These are phyloP conservation scores for Lonicera japonica DNA, from an alignment of 129 eudicot species.

Conservation along the genomic window DNA sequence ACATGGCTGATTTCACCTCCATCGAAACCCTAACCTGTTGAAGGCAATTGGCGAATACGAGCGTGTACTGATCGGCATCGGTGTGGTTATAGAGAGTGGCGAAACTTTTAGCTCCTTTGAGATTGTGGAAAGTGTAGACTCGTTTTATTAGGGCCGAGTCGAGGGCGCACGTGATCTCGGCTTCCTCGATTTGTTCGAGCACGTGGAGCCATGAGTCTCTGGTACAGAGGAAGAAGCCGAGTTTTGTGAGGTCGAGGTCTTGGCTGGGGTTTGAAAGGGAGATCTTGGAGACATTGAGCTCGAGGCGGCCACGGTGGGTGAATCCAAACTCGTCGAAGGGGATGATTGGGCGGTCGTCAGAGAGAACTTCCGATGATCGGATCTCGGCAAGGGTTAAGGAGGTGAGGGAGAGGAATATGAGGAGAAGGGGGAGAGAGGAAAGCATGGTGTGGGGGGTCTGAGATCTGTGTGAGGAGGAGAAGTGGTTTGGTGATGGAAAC, in stretches of 20 bases:
- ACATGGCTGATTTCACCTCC: slow-evolving; percentile 68
- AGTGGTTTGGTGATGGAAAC: background rate
- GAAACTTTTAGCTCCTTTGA: background rate
- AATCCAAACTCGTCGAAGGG: slow-evolving; percentile 81
- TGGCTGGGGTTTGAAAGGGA: slow-evolving; percentile 25
- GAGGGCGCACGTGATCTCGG: slow-evolving; percentile 49
- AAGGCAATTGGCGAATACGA: slow-evolving; percentile 64
- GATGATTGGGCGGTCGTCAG: slow-evolving; percentile 61
- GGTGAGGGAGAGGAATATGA: slow-evolving; percentile 20
- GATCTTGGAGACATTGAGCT: slow-evolving; percentile 53
- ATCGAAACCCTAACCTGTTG: slow-evolving; percentile 43
- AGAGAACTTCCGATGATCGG: slow-evolving; percentile 41
- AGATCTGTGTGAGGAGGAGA: slow-evolving; percentile 1
- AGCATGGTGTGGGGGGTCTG: slow-evolving; percentile 16
- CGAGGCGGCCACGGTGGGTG: slow-evolving; percentile 68
- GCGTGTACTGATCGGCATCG: slow-evolving; percentile 59
- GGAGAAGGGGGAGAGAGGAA: slow-evolving; percentile 5
- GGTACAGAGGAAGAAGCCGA: slow-evolving; percentile 77
- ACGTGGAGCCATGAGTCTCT: slow-evolving; percentile 63
- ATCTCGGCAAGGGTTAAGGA: slow-evolving; percentile 51
- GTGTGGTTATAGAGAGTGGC: slow-evolving; percentile 20
- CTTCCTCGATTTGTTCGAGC: slow-evolving; percentile 51
- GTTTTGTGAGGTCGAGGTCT: slow-evolving; percentile 31
- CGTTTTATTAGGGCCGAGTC: slow-evolving; percentile 32
- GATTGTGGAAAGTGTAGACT: slow-evolving; percentile 34